A percentile compares a stretch with the other conserved stretches of the same genome.
Conservation (phyloP, 768 basidiomycete species). For the Atractiella rhizophila region DNA sequence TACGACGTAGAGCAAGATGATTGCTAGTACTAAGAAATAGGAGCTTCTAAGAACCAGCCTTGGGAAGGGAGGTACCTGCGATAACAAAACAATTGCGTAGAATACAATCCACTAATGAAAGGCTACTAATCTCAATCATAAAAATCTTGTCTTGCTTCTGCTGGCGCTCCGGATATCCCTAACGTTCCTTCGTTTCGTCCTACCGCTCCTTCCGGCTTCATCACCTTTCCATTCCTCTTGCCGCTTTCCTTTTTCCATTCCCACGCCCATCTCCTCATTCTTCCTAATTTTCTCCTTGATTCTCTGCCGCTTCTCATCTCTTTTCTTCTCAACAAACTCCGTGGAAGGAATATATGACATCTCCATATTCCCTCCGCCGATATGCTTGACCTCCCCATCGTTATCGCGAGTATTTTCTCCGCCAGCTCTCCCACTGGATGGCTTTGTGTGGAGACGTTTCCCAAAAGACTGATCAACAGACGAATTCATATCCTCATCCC, state of each 20-base stretch:
- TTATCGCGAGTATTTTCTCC: neutral
- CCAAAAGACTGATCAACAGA: constrained; percentile 1
- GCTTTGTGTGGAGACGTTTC: neutral
- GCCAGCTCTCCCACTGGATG: neutral
- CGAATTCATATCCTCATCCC: neutral
- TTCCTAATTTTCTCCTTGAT: constrained; percentile 2
- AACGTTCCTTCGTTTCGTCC: too few relatives aligned
- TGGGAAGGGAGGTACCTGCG: too few relatives aligned
- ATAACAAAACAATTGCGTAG: too few relatives aligned
- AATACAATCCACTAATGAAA: too few relatives aligned
- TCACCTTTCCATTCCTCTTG: too few relatives aligned
- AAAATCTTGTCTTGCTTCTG: constrained; percentile 2
- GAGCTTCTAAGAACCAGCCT: too few relatives aligned
- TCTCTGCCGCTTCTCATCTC: constrained; percentile 1
- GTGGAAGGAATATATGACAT: constrained; percentile 6
- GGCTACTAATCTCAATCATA: too few relatives aligned
- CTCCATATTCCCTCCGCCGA: constrained; percentile 7
- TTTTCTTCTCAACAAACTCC: neutral
- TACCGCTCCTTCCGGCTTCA: too few relatives aligned
- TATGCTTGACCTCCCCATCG: neutral
- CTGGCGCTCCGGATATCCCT: constrained; percentile 5
- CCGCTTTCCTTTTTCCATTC: constrained; percentile 1
- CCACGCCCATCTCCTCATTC: neutral
- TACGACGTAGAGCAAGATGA: too few relatives aligned
- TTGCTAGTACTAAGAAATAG: too few relatives aligned